phyloP scores from a whole-genome alignment of 345 rosid species.

The Salix brachista region DNA sequence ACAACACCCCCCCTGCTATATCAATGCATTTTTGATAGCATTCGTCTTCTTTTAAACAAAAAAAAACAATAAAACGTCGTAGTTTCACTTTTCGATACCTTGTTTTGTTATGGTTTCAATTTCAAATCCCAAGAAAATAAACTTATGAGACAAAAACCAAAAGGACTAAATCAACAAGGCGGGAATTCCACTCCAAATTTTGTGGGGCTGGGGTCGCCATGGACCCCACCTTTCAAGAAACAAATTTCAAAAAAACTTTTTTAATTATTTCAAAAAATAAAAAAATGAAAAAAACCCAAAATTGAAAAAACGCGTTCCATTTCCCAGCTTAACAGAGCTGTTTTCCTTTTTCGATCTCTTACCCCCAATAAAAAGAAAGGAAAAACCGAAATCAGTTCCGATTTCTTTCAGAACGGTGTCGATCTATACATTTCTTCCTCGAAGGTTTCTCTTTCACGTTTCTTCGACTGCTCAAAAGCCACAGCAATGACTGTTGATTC shows the following conservation, averaged over 20 bases:
- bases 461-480: neutral
- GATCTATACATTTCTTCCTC: neutral
- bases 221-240: neutral
- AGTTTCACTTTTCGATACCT: neutral
- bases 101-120: neutral
- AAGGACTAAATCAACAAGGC: constrained; percentile 13
- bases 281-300: neutral
- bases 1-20: too few species aligned
- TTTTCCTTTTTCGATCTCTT: neutral
- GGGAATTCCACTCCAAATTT: constrained; percentile 24
- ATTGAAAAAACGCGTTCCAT: neutral
- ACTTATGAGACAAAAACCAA: neutral
- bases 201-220: neutral
- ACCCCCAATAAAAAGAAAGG: neutral
- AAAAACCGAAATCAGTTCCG: neutral
- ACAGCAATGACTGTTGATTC: neutral
- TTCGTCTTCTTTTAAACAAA: neutral
- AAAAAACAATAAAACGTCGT: neutral
- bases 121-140: neutral
- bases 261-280: neutral
- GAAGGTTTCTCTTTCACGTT: neutral
- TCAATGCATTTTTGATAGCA: neutral
- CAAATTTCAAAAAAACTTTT: neutral
- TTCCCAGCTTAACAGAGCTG: neutral
- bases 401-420: neutral